Percentiles rank a stretch among this genome's conserved stretches.
phyloP scores from a whole-genome alignment of 225 moss, liverwort and hornwort species.

The Climacium dendroides region DNA sequence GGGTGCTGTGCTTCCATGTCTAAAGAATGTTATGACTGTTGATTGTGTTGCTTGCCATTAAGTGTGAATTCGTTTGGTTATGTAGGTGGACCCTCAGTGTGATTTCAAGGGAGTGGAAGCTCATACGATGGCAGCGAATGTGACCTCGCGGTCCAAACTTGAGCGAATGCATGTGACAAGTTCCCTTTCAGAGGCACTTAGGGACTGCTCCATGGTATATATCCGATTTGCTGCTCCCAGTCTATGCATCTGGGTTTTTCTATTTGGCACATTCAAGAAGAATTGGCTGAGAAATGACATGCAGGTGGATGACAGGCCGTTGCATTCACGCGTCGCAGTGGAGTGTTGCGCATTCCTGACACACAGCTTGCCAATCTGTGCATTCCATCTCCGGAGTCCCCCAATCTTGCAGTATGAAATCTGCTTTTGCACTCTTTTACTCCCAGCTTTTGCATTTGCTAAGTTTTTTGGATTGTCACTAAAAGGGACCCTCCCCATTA shows the following conservation, averaged over 20 bases:
- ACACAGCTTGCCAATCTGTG: constrained; percentile 15
- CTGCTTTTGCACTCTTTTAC: neutral
- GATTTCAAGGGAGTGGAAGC: constrained; percentile 38
- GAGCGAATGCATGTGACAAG: constrained; percentile 15
- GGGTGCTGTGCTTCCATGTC: neutral
- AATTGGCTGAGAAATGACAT: constrained; percentile 7
- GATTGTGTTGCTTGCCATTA: neutral
- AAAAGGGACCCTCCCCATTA: neutral
- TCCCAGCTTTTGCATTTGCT: neutral
- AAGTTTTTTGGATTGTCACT: neutral
- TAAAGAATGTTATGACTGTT: neutral
- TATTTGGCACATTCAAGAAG: neutral
- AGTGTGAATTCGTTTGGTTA: neutral
- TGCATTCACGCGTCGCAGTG: constrained; percentile 42
- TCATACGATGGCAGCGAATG: constrained; percentile 46
- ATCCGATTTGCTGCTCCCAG: neutral
- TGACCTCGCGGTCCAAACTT: constrained; percentile 21
- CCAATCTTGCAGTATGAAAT: constrained; percentile 19
- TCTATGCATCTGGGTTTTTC: neutral
- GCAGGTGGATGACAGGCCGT: constrained; percentile 40
- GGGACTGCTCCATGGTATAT: constrained; percentile 36
- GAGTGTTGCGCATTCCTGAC: constrained; percentile 38
- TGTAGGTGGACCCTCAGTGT: constrained; percentile 40
- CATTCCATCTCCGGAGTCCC: constrained; percentile 4
- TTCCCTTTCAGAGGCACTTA: constrained; percentile 26